Evolutionary conservation across 2,329 filamentous ascomycete species (phyloP).

Genomic region (Talaromyces pinophilus): DNA sequence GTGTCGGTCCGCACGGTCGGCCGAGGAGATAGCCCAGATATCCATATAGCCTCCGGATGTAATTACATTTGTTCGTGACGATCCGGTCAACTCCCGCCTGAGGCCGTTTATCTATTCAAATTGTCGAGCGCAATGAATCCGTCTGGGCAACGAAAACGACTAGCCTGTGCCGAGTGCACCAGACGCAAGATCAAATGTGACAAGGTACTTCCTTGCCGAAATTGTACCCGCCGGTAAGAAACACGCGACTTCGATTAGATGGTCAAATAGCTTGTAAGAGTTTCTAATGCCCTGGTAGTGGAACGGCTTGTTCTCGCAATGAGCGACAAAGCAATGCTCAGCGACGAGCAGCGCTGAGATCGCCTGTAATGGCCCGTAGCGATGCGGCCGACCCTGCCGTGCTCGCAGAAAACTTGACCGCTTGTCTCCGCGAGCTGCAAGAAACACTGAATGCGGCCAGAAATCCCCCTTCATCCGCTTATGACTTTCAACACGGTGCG

Average conservation of each 20-base stretch:
- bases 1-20: not conserved
- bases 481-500: not conserved
- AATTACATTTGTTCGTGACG: not conserved
- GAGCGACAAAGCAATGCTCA: slow-evolving; percentile 3
- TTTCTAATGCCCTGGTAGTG: not conserved
- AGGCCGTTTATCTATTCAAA: not conserved
- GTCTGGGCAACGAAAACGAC: slow-evolving; percentile 27
- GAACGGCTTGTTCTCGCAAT: slow-evolving; percentile 18
- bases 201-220: slow-evolving; percentile 45
- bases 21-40: not conserved
- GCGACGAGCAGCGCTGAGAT: not conserved
- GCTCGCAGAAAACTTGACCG: slow-evolving; percentile 13
- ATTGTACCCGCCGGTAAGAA: slow-evolving; percentile 33
- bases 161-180: slow-evolving; percentile 34
- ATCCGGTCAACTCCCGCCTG: not conserved
- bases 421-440: slow-evolving; percentile 16
- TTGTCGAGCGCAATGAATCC: slow-evolving; percentile 11
- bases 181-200: slow-evolving; percentile 41
- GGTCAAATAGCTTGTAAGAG: not conserved
- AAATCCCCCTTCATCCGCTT: not conserved
- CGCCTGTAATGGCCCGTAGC: not conserved
- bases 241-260: not conserved
- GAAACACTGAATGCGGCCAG: slow-evolving; percentile 7
- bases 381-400: not conserved
- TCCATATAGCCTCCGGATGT: not conserved